Evolutionary conservation across 2,329 filamentous ascomycete species (phyloP), one percentile per base, ranked within the genome.

Genomic region (Samsoniella hepiali): DNA sequence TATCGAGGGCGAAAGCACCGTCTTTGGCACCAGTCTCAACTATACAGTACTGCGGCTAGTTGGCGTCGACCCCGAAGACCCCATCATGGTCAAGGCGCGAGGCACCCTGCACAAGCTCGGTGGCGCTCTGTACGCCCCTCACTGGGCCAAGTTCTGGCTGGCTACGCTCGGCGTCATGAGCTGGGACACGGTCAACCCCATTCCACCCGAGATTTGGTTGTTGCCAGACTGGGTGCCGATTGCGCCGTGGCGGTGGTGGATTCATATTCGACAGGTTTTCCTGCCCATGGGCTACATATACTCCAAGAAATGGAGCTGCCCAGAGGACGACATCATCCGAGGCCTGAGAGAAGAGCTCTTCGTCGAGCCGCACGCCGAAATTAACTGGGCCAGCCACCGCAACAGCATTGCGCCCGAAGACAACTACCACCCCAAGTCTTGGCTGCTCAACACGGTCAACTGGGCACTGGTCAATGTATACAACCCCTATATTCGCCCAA

Each of bases 61-160:
- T 8, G 95, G 94, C 7, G 91, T 92, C 3, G 87, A 89, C 59
- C 85, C 92, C 3, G 92, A 97, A 67, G 90, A 98, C 58, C 87
- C 91, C 15, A 81, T 90, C 49, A 91, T 98, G 88, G 82, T 91
- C 59, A 95, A 91, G 76, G 95, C 95, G 2, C 86, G 96, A 65
- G 88, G 83, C 1, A 89, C 88, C 27, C 79, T 99, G 38, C 92
- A 97, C 76, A 88, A 89, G 72, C 81, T 98, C 47, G 95, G 95
- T 11, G 94, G 95, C 34, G 92, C 92, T 1, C 80, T 91, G 15
- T 88, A 92, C 70, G 87, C 86, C 1, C 96, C 95, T 29, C 95
- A 98, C 73, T 99, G 95, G 95, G 87, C 87, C n/a, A 99, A 99
- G 73, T 96, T 96, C 75, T 97, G 93, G 93, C 83, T 99, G 54